phyloP scores from a whole-genome alignment of 2,329 filamentous ascomycete genomes.

The Aaosphaeria pasadenensis region DNA sequence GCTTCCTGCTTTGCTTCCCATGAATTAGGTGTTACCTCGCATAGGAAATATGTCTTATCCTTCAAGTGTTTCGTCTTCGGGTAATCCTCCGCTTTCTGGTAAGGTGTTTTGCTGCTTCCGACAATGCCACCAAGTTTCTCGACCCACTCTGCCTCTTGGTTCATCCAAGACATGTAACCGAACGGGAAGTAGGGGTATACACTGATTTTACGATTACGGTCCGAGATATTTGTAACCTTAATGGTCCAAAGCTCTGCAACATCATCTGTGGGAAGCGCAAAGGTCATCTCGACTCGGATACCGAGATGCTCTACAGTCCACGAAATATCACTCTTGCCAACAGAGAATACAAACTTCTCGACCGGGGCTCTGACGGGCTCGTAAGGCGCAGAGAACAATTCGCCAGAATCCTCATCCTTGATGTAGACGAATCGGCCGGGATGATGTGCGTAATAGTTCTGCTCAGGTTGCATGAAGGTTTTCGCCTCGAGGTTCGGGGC shows the following conservation, averaged over 20 bases:
- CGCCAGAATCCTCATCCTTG: conserved; percentile 53
- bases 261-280: conserved; percentile 53
- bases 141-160: conserved; percentile 55
- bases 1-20: conserved; percentile 54
- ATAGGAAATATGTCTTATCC: conserved; percentile 58
- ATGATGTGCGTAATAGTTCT: conserved; percentile 58
- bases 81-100: conserved; percentile 57
- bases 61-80: conserved; percentile 57
- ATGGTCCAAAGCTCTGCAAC: conserved; percentile 57
- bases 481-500: conserved; percentile 57
- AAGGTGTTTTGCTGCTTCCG: conserved; percentile 54
- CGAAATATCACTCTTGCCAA: conserved; percentile 54
- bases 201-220: conserved; percentile 46
- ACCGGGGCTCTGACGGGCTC: conserved; percentile 52
- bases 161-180: conserved; percentile 64
- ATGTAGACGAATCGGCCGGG: conserved; percentile 59
- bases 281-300: conserved; percentile 51
- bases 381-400: conserved; percentile 55
- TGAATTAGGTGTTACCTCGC: conserved; percentile 49
- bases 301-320: conserved; percentile 54
- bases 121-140: conserved; percentile 50
- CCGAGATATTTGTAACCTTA: conserved; percentile 50
- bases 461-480: conserved; percentile 61
- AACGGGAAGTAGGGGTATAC: conserved; percentile 58
- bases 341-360: conserved; percentile 53